A percentile compares a stretch with the other conserved stretches of the same genome.
Conservation (phyloP, 2,329 filamentous ascomycete species). For the Emmonsiellopsis sp. region DNA sequence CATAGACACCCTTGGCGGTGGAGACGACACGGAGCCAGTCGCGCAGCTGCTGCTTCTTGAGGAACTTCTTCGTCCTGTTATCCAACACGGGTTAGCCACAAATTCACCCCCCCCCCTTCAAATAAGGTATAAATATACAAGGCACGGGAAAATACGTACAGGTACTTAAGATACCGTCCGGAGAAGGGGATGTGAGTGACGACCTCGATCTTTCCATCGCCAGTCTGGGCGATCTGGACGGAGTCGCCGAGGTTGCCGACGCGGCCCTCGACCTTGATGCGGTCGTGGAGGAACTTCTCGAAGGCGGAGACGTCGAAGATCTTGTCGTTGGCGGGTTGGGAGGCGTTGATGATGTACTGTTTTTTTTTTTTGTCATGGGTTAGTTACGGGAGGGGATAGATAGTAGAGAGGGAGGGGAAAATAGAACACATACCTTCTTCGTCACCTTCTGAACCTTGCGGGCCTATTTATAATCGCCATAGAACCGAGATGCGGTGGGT, state of each 20-base stretch:
- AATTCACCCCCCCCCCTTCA: background rate
- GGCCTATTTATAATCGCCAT: constrained; percentile 24
- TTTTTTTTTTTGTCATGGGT: background rate
- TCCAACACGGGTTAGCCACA: background rate
- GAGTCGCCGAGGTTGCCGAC: constrained; percentile 95
- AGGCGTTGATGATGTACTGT: constrained; percentile 98
- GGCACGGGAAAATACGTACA: constrained; percentile 51
- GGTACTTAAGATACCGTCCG: constrained; percentile 98
- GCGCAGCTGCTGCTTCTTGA: constrained; percentile 99
- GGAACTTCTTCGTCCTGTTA: constrained; percentile 96
- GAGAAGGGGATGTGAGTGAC: constrained; percentile 96
- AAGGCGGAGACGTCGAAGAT: constrained; percentile 99
- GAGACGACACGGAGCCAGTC: constrained; percentile 99
- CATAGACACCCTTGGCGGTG: constrained; percentile 96
- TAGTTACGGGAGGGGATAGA: background rate
- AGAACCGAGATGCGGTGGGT: constrained; percentile 40
- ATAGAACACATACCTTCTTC: constrained; percentile 31
- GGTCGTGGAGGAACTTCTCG: constrained; percentile 99
- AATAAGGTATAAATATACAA: background rate
- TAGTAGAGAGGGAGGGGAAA: background rate
- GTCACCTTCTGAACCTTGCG: constrained; percentile 41
- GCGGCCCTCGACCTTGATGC: constrained; percentile 98
- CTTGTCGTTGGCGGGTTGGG: constrained; percentile 96
- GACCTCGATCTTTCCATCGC: constrained; percentile 97
- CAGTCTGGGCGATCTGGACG: constrained; percentile 80